Evolutionary conservation across 2,329 filamentous ascomycete genomes (phyloP).

Genomic region (Didymella arachidicola): DNA sequence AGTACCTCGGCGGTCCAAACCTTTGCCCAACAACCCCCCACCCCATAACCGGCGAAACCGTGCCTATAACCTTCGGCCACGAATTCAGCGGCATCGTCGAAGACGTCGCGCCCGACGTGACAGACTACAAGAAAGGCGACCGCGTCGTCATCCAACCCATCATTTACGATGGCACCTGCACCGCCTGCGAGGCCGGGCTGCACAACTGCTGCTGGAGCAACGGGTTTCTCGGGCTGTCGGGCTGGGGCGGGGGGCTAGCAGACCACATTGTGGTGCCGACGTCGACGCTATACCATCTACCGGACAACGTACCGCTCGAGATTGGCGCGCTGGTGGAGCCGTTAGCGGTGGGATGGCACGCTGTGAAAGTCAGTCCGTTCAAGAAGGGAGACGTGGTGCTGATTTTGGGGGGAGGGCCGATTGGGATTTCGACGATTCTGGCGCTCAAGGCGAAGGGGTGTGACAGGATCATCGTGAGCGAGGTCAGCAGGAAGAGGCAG

Average conservation of each 20-base stretch:
- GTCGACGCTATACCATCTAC: slow-evolving; percentile 56
- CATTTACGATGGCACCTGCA: slow-evolving; percentile 63
- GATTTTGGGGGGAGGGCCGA: slow-evolving; percentile 62
- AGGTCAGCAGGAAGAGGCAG: slow-evolving; percentile 58
- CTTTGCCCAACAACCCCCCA: slow-evolving; percentile 62
- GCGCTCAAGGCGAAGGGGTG: slow-evolving; percentile 44
- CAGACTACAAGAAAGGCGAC: slow-evolving; percentile 58
- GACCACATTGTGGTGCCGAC: slow-evolving; percentile 61
- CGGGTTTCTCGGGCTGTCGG: slow-evolving; percentile 62
- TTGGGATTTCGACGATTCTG: slow-evolving; percentile 55
- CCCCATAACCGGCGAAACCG: slow-evolving; percentile 61
- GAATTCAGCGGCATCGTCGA: slow-evolving; percentile 62
- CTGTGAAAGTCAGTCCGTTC: slow-evolving; percentile 60
- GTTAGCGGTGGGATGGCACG: slow-evolving; percentile 64
- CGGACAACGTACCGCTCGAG: slow-evolving; percentile 61
- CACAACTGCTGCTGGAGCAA: slow-evolving; percentile 64
- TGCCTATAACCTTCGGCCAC: slow-evolving; percentile 62
- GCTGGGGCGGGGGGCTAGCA: slow-evolving; percentile 62
- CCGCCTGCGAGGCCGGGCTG: slow-evolving; percentile 60
- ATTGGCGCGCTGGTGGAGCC: slow-evolving; percentile 63
- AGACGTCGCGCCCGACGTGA: slow-evolving; percentile 60
- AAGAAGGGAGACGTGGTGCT: slow-evolving; percentile 57
- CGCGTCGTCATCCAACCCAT: slow-evolving; percentile 61
- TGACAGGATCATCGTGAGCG: slow-evolving; percentile 61
- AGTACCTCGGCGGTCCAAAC: slow-evolving; percentile 58